These are phyloP conservation scores for Wickerhamomyces ciferrii DNA, from an alignment of 805 yeast species.

Conservation along the genomic window DNA sequence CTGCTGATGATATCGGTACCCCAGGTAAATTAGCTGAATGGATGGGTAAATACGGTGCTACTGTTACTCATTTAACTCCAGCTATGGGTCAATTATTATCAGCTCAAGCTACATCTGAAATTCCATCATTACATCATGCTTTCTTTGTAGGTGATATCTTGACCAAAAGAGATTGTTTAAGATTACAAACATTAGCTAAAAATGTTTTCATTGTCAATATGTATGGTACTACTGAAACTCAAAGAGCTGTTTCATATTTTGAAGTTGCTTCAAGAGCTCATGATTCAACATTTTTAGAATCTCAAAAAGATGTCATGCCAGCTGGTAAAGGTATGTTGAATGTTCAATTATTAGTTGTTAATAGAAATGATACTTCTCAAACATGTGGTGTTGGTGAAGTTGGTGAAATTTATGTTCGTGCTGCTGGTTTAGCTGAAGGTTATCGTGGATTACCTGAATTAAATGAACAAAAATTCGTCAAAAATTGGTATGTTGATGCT, in stretches of 20 bases:
- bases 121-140: conserved; percentile 88
- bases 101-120: conserved; percentile 88
- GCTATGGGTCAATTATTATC: conserved; percentile 98
- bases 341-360: conserved; percentile 91
- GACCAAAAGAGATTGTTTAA: conserved; percentile 93
- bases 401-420: conserved; percentile 97
- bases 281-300: conserved; percentile 70
- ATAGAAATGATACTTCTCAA: conserved; percentile 81
- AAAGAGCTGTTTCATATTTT: conserved; percentile 93
- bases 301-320: conserved; percentile 93
- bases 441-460: conserved; percentile 88
- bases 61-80: conserved; percentile 97
- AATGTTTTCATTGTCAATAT: conserved; percentile 90
- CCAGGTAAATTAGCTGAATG: conserved; percentile 97
- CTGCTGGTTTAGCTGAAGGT: conserved; percentile 97
- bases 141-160: conserved; percentile 97
- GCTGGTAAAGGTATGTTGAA: conserved; percentile 98
- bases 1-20: conserved; percentile 96
- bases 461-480: conserved; percentile 81
- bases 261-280: conserved; percentile 71
- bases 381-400: conserved; percentile 98
- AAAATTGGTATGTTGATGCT: conserved; percentile 83
- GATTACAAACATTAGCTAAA: conserved; percentile 87
- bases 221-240: conserved; percentile 99
- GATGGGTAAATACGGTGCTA: conserved; percentile 89